phyloP scores from a whole-genome alignment of 805 yeast species.

The Grigorovia jiainica region DNA sequence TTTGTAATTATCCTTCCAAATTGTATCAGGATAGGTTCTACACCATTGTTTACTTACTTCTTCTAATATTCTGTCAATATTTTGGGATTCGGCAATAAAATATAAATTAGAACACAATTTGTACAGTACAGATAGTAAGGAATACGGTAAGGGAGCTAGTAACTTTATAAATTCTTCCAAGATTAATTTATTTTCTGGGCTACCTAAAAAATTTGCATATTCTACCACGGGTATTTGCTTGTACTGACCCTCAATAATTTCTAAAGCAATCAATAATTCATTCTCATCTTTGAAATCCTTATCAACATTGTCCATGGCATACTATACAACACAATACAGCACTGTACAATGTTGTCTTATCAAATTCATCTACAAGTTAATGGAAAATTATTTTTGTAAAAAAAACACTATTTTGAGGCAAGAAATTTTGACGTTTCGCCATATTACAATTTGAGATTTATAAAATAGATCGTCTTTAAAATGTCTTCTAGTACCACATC shows the following conservation, averaged over 20 bases:
- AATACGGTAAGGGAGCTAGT: slow-evolving; percentile 37
- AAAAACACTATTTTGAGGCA: no score
- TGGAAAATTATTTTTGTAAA: no score
- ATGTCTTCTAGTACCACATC: neutral
- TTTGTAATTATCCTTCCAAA: slow-evolving; percentile 39
- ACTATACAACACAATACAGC: no score
- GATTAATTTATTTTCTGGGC: slow-evolving; percentile 19
- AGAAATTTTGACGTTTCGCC: no score
- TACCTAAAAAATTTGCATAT: slow-evolving; percentile 35
- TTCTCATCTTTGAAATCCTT: no score
- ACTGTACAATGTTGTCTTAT: no score
- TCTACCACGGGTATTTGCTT: slow-evolving; percentile 30
- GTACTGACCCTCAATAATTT: slow-evolving; percentile 28
- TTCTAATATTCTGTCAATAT: slow-evolving; percentile 64
- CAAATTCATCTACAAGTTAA: no score
- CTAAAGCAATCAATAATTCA: slow-evolving; percentile 19
- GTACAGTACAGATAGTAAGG: slow-evolving; percentile 48
- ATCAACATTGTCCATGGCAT: no score
- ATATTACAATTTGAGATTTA: no score
- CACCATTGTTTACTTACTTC: slow-evolving; percentile 60
- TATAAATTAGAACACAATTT: slow-evolving; percentile 55
- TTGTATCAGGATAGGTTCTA: slow-evolving; percentile 34
- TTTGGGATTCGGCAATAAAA: slow-evolving; percentile 75
- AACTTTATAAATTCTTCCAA: slow-evolving; percentile 31
- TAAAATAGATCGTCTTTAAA: no score